phyloP scores from a whole-genome alignment of 1,139 yeast genomes.

The Pichia sp. region DNA sequence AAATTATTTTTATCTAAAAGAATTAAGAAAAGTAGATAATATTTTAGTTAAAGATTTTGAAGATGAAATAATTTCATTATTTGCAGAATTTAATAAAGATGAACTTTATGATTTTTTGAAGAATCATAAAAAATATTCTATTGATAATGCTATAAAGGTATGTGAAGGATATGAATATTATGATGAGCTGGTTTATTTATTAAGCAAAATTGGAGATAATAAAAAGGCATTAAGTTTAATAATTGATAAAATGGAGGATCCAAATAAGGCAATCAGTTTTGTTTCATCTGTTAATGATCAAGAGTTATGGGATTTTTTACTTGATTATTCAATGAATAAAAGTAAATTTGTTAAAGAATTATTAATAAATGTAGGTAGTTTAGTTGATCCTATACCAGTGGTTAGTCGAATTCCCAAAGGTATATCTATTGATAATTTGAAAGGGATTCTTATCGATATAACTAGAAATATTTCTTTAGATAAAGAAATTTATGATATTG shows the following conservation, averaged over 20 bases:
- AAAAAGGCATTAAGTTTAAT: constrained; percentile 70
- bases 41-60: constrained; percentile 51
- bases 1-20: constrained; percentile 55
- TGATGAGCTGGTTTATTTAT: constrained; percentile 72
- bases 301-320: constrained; percentile 73
- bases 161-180: constrained; percentile 50
- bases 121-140: constrained; percentile 52
- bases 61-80: constrained; percentile 58
- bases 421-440: constrained; percentile 60
- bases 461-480: constrained; percentile 61
- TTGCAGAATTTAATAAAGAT: constrained; percentile 51
- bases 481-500: constrained; percentile 49
- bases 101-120: constrained; percentile 52
- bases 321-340: constrained; percentile 63
- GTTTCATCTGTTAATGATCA: constrained; percentile 66
- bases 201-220: constrained; percentile 81
- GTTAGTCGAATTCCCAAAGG: constrained; percentile 58
- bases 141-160: constrained; percentile 58
- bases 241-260: constrained; percentile 70
- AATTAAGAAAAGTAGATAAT: constrained; percentile 49
- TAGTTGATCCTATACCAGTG: constrained; percentile 64
- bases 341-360: constrained; percentile 72
- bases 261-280: constrained; percentile 74
- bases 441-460: constrained; percentile 54
- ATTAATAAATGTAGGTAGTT: constrained; percentile 61